phyloP scores from a whole-genome alignment of 805 yeast genomes.

The Starmera caribaea region DNA sequence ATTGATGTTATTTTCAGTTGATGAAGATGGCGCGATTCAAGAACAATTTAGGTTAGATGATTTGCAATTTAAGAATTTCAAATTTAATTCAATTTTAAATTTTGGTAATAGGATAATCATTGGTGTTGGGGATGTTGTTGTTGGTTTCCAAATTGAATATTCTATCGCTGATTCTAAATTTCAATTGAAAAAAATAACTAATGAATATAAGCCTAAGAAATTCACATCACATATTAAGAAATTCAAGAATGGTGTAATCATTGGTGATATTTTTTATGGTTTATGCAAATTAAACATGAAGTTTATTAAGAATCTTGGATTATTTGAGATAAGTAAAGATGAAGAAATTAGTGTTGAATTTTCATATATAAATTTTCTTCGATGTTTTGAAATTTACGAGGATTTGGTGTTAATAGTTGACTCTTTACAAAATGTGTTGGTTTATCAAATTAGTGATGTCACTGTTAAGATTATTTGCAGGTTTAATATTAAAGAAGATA shows the following conservation, averaged over 20 bases:
- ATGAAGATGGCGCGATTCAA: constrained; percentile 24
- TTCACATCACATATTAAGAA: constrained; percentile 10
- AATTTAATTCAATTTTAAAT: constrained; percentile 17
- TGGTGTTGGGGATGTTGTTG: constrained; percentile 22
- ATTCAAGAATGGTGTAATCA: constrained; percentile 11
- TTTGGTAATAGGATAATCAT: constrained; percentile 20
- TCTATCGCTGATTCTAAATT: constrained; percentile 25
- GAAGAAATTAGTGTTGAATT: constrained; percentile 1
- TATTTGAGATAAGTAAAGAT: constrained; percentile 1
- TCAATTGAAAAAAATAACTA: constrained; percentile 17
- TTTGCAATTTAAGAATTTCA: constrained; percentile 12
- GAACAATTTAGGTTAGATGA: constrained; percentile 12
- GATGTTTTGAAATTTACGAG: constrained; percentile 8
- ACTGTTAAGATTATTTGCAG: background rate
- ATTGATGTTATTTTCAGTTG: constrained; percentile 24
- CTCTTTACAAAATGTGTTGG: constrained; percentile 8
- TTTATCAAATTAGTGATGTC: constrained; percentile 2
- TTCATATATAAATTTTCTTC: constrained; percentile 4
- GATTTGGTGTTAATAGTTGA: constrained; percentile 7
- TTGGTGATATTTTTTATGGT: constrained; percentile 12
- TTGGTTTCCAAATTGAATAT: constrained; percentile 23
- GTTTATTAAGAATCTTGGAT: constrained; percentile 2
- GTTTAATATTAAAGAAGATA: no score
- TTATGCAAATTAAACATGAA: constrained; percentile 6
- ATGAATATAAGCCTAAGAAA: constrained; percentile 6